A percentile compares a stretch with the other conserved stretches of the same genome.
Conservation (phyloP, 805 yeast species). For the Blastobotrys attinorum region DNA sequence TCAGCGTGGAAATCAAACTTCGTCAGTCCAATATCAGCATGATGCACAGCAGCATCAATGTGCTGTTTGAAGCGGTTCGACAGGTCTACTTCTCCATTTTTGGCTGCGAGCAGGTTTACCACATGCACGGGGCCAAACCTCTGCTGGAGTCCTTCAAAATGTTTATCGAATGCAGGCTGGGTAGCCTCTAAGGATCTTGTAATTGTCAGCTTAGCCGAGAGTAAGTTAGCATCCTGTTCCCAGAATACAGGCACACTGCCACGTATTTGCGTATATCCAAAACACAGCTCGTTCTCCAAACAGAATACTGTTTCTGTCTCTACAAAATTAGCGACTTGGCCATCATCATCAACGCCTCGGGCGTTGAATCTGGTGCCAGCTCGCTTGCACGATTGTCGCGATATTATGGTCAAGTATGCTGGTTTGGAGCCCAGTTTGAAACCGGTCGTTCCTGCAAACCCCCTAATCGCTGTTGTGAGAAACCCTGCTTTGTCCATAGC, state of each 20-base stretch:
- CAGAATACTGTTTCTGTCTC: constrained; percentile 81
- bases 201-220: constrained; percentile 84
- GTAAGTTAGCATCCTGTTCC: constrained; percentile 91
- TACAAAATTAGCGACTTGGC: constrained; percentile 91
- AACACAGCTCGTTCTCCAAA: constrained; percentile 42
- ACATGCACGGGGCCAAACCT: constrained; percentile 85
- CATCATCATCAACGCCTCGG: constrained; percentile 92
- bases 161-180: constrained; percentile 79
- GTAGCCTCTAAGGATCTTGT: constrained; percentile 90
- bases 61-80: constrained; percentile 60
- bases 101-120: constrained; percentile 78
- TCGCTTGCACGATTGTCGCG: constrained; percentile 93
- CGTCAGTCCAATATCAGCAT: constrained; percentile 42
- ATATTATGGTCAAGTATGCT: constrained; percentile 64
- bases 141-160: constrained; percentile 59
- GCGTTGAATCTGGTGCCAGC: constrained; percentile 96
- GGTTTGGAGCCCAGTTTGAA: constrained; percentile 31
- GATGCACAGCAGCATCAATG: constrained; percentile 26
- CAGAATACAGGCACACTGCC: constrained; percentile 96
- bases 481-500: constrained; percentile 70
- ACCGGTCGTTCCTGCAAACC: constrained; percentile 75
- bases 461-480: constrained; percentile 86
- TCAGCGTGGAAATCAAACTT: constrained; percentile 93
- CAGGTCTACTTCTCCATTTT: constrained; percentile 67
- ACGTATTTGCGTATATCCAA: constrained; percentile 80